Conservation (phyloP, 2,329 filamentous ascomycete genomes). For the Penicillium nordicum region DNA sequence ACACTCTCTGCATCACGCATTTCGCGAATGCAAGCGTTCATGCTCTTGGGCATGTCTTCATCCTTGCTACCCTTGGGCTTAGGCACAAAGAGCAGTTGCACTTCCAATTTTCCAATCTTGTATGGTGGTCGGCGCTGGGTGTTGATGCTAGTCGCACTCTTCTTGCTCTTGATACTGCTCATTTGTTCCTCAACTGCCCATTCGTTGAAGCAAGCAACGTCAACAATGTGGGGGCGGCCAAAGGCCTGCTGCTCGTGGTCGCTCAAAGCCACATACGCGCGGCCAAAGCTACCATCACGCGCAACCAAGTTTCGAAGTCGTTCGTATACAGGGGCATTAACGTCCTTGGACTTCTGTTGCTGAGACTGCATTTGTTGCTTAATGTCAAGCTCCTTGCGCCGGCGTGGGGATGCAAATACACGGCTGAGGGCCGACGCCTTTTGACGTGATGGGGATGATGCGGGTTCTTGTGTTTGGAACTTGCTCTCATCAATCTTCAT, state of each 20-base stretch:
- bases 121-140: conserved; percentile 79
- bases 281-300: conserved; percentile 88
- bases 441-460: conserved; percentile 60
- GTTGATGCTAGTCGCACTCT: conserved; percentile 56
- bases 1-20: conserved; percentile 85
- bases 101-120: conserved; percentile 87
- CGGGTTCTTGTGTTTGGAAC: conserved; percentile 47
- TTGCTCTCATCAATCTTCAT: conserved; percentile 86
- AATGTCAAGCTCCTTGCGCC: conserved; percentile 89
- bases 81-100: conserved; percentile 92
- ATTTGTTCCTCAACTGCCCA: conserved; percentile 87
- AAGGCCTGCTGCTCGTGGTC: conserved; percentile 87
- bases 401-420: conserved; percentile 91
- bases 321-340: conserved; percentile 64
- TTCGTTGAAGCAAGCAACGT: conserved; percentile 96
- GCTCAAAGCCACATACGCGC: conserved; percentile 89
- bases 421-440: conserved; percentile 89
- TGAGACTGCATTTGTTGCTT: conserved; percentile 80
- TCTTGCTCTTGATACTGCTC: conserved; percentile 94
- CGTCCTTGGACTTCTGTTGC: conserved; percentile 64
- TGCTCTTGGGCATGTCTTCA: conserved; percentile 98
- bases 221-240: conserved; percentile 80
- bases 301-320: conserved; percentile 81
- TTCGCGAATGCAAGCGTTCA: conserved; percentile 93
- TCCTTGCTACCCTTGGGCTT: conserved; percentile 82